A percentile compares a stretch with the other conserved stretches of the same genome.
Evolutionary conservation across 1,284 basidiomycete species (phyloP).

Genomic region (Bothia castanella): DNA sequence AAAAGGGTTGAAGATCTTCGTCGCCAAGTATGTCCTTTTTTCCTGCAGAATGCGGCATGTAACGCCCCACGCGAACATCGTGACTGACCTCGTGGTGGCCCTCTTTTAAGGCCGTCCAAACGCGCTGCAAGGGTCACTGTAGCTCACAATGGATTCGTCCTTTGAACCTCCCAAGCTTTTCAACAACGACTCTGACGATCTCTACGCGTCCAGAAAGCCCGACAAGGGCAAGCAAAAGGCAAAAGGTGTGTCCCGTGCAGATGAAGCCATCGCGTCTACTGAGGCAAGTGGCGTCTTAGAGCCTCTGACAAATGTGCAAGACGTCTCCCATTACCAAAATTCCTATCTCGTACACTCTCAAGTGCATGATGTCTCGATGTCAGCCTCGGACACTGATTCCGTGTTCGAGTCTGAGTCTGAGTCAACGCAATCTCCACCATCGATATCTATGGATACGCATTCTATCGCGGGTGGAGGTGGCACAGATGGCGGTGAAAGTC

Average conservation of each 20-base stretch:
- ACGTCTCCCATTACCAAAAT: not conserved
- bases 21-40: too few species aligned
- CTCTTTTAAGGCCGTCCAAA: constrained; percentile 3
- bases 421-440: constrained; percentile 2
- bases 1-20: too few species aligned
- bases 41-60: too few species aligned
- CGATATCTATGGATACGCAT: not conserved
- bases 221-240: constrained; percentile 28
- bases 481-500: constrained; percentile 13
- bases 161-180: constrained; percentile 21
- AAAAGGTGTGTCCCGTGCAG: constrained; percentile 8
- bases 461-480: not conserved
- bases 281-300: constrained; percentile 11
- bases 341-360: not conserved
- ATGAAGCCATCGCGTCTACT: not conserved
- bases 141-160: constrained; percentile 11
- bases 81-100: not conserved
- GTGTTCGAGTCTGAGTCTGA: constrained; percentile 5
- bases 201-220: not conserved
- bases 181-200: not conserved
- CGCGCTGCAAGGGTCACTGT: not conserved
- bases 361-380: not conserved
- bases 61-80: too few species aligned
- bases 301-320: not conserved
- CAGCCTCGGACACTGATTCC: constrained; percentile 11